phyloP scores from a whole-genome alignment of 129 eudicot species.

The Deinandra increscens region DNA sequence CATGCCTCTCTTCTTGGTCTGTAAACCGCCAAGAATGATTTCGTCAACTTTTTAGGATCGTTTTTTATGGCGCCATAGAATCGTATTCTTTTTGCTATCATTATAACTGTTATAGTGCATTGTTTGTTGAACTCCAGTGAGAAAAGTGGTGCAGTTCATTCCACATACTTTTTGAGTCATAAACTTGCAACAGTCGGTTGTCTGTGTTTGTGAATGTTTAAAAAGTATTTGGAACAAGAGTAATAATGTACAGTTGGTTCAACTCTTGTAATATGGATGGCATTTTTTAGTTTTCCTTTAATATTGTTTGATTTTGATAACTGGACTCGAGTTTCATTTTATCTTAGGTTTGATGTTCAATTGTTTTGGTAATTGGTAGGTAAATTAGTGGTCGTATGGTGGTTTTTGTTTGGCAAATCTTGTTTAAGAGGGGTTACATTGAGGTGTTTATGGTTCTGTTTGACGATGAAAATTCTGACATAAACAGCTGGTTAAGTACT shows the following conservation, averaged over 20 bases:
- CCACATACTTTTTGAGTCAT: conserved; percentile 24
- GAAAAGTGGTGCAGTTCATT: conserved; percentile 8
- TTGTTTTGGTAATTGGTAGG: too few species aligned
- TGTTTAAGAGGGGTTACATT: too few species aligned
- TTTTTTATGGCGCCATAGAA: conserved; percentile 6
- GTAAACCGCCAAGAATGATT: conserved; percentile 12
- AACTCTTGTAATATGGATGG: conserved; percentile 19
- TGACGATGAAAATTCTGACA: too few species aligned
- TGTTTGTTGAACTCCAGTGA: conserved; percentile 21
- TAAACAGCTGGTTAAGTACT: too few species aligned
- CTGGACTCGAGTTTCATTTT: too few species aligned
- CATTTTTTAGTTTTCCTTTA: neutral
- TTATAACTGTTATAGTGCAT: conserved; percentile 18
- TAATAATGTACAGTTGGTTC: conserved; percentile 30
- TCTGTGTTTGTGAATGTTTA: conserved; percentile 1
- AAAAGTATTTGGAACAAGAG: conserved; percentile 12
- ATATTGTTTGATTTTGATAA: neutral
- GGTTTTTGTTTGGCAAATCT: too few species aligned
- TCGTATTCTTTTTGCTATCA: conserved; percentile 27
- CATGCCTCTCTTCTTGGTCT: conserved; percentile 50
- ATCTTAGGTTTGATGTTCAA: too few species aligned
- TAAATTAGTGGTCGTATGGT: too few species aligned
- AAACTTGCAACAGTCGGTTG: conserved; percentile 22
- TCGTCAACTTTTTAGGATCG: neutral
- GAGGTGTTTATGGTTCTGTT: too few species aligned